A percentile compares a stretch with the other conserved stretches of the same genome.
Evolutionary conservation across 306 rosid species (phyloP).

Genomic region (Elaeagnus macrophylla): DNA sequence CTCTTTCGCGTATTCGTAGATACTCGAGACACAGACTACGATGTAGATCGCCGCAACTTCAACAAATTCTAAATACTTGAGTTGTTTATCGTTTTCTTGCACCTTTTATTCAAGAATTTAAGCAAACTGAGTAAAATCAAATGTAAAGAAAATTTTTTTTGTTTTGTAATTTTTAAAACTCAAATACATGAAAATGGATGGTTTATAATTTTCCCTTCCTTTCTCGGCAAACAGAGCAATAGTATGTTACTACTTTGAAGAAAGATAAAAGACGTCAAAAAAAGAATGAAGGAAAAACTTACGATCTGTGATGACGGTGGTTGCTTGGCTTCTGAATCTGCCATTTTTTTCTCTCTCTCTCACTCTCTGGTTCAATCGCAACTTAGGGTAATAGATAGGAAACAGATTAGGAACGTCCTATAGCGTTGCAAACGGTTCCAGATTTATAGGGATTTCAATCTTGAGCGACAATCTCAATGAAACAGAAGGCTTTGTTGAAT

Average conservation of each 20-base stretch:
- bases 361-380: too few relatives aligned
- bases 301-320: constrained; percentile 13
- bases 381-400: too few relatives aligned
- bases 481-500: not conserved
- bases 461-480: constrained; percentile 4
- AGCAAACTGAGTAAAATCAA: not conserved
- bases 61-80: constrained; percentile 39
- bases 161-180: not conserved
- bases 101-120: constrained; percentile 13
- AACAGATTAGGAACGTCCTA: too few relatives aligned
- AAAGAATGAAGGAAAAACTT: not conserved
- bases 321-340: constrained; percentile 20
- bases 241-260: not conserved
- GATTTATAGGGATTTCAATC: constrained; percentile 9
- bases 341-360: constrained; percentile 16
- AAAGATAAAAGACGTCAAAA: not conserved
- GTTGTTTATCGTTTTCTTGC: constrained; percentile 9
- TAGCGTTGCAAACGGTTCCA: constrained; percentile 3
- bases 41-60: constrained; percentile 36
- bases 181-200: not conserved
- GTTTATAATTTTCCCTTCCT: not conserved
- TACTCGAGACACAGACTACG: constrained; percentile 21
- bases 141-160: not conserved
- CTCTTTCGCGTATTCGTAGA: constrained; percentile 42
- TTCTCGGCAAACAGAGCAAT: not conserved